Percentiles rank a stretch among this genome's conserved stretches.
phyloP scores from a whole-genome alignment of 306 rosid genomes.

The Rosa persica region DNA sequence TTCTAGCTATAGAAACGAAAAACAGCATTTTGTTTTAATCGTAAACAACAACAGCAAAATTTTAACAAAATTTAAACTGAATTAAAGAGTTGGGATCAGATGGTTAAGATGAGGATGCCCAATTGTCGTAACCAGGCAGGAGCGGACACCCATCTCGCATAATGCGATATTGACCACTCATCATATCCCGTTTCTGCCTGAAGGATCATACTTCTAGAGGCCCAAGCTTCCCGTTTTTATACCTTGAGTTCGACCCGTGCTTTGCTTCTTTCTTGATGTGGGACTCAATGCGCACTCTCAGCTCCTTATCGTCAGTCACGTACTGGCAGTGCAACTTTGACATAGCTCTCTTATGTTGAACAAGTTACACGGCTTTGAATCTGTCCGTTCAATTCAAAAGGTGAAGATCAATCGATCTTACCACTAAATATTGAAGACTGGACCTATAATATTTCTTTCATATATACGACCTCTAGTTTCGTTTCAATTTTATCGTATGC shows the following conservation, averaged over 20 bases:
- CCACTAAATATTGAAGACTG: neutral
- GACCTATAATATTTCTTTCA: neutral
- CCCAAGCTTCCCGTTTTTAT: accelerated
- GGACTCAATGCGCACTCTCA: slow-evolving; percentile 20
- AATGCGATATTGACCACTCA: slow-evolving; percentile 55
- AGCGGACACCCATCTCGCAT: slow-evolving; percentile 65
- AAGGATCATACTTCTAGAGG: accelerated
- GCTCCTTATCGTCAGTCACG: neutral
- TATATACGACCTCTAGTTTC: too few relatives aligned
- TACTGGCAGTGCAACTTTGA: neutral
- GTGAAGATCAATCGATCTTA: neutral
- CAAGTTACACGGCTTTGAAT: slow-evolving; percentile 1
- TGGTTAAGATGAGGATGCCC: slow-evolving; percentile 45
- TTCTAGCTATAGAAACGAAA: too few relatives aligned
- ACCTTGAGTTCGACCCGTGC: neutral
- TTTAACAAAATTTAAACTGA: neutral
- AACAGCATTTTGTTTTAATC: too few relatives aligned
- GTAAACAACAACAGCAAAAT: too few relatives aligned
- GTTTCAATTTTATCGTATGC: too few relatives aligned
- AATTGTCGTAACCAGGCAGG: slow-evolving; percentile 87
- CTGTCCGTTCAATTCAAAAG: neutral
- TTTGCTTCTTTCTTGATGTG: slow-evolving; percentile 21
- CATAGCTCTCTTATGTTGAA: neutral
- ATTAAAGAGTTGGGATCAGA: slow-evolving; percentile 63
- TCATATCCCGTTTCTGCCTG: slow-evolving; percentile 87